Evolutionary conservation across 257 asterid genomes (phyloP), one percentile per base, ranked within the genome.

Genomic region (Lycium barbarum): DNA sequence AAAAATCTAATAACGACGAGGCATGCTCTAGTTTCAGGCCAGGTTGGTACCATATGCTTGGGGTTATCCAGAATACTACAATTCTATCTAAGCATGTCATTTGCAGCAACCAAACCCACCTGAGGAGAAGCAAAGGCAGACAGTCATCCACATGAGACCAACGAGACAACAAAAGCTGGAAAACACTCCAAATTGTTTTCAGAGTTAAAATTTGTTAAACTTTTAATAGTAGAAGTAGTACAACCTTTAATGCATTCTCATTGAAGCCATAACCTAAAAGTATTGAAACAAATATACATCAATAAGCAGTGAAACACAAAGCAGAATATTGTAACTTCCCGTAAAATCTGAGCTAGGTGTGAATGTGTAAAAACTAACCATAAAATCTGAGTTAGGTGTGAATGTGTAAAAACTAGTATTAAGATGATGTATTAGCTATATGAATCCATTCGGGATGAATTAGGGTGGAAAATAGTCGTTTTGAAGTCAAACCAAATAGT

Each of bases 21-120:
- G 36, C 97, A 95, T 9, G 98, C 98, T 81, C 97, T 97, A 0
- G 90, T 87, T 88, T 93, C 93, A 43, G 87, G 86, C 99, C 96
- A 96, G 9, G 99, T 88, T 2, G 92, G 93, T 36, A 92, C 94
- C 97, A 93, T 95, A 86, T 89, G 93, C 70, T 84, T 91, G 7
- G 96, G 94, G 86, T 93, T 89, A 83, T 84, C 54, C 79, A 79
- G 85, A 83, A 91, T 83, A 11, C 71, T 73, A 76, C 84, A 85
- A 1, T 76, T 85, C 79, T 80, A 90, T 73, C 83, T 43, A 2
- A 95, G 93, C 66, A 95, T 71, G 83, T 91, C 88, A 59, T 93
- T 88, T 80, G 95, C 98, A 65, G 97, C 98, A 83, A 87, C 84
- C 55, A 89, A 80, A 82, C 97, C 98, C 15, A 91, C 99, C 98